Conservation (phyloP, 164 flowering plant species). For the Magnolia changhungtana region DNA sequence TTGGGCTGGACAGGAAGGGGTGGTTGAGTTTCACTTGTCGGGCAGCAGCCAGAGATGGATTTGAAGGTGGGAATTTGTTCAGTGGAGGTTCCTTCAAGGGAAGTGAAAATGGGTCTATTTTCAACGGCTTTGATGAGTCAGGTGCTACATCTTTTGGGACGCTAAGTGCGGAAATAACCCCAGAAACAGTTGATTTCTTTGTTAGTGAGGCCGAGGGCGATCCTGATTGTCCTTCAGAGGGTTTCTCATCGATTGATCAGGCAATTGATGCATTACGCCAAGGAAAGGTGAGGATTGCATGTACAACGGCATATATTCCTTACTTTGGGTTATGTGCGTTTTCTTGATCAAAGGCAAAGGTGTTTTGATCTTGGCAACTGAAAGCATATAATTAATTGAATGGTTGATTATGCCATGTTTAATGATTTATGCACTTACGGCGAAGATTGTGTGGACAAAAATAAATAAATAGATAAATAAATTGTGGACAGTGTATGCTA, state of each 20-base stretch:
- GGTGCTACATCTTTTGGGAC: conserved; percentile 43
- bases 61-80: conserved; percentile 31
- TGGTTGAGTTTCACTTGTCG: conserved; percentile 22
- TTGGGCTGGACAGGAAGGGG: conserved; percentile 18
- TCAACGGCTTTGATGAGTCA: conserved; percentile 29
- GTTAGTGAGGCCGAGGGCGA: conserved; percentile 93
- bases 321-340: not conserved
- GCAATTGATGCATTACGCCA: conserved; percentile 54
- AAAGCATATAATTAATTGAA: too few species aligned
- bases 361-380: too few species aligned
- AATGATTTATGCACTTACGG: too few species aligned
- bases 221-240: conserved; percentile 82
- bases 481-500: too few species aligned
- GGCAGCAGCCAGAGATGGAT: conserved; percentile 28
- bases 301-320: not conserved
- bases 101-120: conserved; percentile 43
- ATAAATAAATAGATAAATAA: too few species aligned
- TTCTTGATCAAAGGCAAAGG: not conserved
- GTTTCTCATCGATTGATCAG: conserved; percentile 70
- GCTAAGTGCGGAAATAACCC: conserved; percentile 65
- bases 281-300: conserved; percentile 54
- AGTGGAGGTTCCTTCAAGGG: conserved; percentile 36
- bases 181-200: conserved; percentile 72
- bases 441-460: too few species aligned
- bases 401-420: too few species aligned